Conservation (phyloP, 768 basidiomycete species). For the Hydnomerulius pinastri region DNA sequence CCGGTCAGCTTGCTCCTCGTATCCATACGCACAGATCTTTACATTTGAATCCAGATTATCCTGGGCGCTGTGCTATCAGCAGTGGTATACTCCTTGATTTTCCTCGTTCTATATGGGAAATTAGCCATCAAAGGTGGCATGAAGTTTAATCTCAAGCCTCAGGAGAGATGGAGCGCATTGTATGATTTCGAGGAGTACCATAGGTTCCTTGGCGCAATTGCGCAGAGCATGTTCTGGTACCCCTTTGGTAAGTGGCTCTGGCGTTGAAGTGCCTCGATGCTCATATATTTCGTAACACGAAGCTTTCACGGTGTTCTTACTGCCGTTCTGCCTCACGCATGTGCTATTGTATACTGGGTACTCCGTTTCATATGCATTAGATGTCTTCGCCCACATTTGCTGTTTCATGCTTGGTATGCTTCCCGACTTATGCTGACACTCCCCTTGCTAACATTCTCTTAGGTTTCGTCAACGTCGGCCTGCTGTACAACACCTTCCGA, state of each 20-base stretch:
- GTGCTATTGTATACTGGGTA: conserved; percentile 51
- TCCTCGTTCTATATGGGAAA: conserved; percentile 61
- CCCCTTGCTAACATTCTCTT: conserved; percentile 4
- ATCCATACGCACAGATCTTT: background rate
- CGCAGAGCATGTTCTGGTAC: conserved; percentile 74
- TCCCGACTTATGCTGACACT: background rate
- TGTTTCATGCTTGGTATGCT: conserved; percentile 57
- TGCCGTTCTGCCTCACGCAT: conserved; percentile 58
- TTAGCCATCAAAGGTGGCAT: conserved; percentile 52
- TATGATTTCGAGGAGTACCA: conserved; percentile 50
- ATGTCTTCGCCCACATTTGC: conserved; percentile 52
- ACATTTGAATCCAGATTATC: conserved; percentile 47
- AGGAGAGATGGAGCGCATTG: conserved; percentile 44
- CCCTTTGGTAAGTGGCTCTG: conserved; percentile 49
- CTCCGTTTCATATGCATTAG: conserved; percentile 44
- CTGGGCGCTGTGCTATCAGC: conserved; percentile 56
- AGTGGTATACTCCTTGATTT: conserved; percentile 60
- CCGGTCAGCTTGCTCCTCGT: conserved; percentile 46
- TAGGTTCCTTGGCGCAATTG: conserved; percentile 60
- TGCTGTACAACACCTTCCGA: conserved; percentile 71
- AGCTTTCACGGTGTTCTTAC: conserved; percentile 62
- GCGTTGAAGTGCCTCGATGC: background rate
- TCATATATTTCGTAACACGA: conserved; percentile 8
- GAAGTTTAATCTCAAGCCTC: conserved; percentile 49
- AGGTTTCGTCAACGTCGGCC: conserved; percentile 66